Base-by-base conservation (phyloP, 2,329 filamentous ascomycete genomes). In the Pseudogymnoascus sp. region DNA sequence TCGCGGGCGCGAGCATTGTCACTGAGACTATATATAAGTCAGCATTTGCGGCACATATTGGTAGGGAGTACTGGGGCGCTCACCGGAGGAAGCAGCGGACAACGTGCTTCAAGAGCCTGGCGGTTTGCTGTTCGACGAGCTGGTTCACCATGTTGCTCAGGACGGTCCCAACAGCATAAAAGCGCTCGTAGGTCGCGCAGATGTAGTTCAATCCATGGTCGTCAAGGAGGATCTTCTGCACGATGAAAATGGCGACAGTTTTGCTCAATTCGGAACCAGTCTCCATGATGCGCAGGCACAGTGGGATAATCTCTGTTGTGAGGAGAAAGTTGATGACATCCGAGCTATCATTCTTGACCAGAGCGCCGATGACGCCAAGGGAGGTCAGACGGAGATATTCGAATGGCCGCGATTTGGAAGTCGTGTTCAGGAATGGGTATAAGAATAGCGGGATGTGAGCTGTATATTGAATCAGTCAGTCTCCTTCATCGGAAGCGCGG, bases 281-380 rank as follows among this genome's bases (percentile, higher is more conserved):
- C 80, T 99, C 95, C 95, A 99, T 99, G 73, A 99, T 99, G 66
- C 95, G 88, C 51, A 99, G 86, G 76, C 95, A 99, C 11, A 99
- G 85, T 8, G 95, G 95, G 64, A 99, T 99, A 69, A 99, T 99
- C 78, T 99, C 95, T 31, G 95, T 99, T 1, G 95, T 97, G 60
- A 99, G 83, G 62, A 99, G 87, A 75, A 99, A 99, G 80, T 97
- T 97, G 80, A 99, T 99, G 65, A 97, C 95, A 73, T 97, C 95
- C 16, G 91, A 93, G 2, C 93, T 97, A 78, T 99, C 95, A 73
- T 99, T 99, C 83, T 99, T 99, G 65, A 99, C 95, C 54, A 99
- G 81, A 1, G 95, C 95, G 64, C 95, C 95, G 69, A 99, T 97
- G 31, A 99, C 95, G 62, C 95, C 95, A 21, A 99, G 85, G 16